Evolutionary conservation across 2,329 filamentous ascomycete genomes (phyloP).

Genomic region (Escovopsis sp.): DNA sequence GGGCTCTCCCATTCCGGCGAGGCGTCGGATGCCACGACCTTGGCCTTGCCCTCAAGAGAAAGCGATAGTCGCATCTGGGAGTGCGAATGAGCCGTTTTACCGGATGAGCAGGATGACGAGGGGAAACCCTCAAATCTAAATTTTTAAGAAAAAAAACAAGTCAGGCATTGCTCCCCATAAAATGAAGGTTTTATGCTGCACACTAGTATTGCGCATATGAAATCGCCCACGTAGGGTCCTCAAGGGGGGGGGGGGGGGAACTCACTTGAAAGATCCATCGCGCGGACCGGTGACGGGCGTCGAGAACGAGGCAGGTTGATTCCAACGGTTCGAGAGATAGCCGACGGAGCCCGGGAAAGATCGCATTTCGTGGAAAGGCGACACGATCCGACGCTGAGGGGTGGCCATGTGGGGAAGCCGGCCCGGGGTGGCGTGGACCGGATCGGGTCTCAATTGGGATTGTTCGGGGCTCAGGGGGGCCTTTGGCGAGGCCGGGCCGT

Average conservation of each 20-base stretch:
- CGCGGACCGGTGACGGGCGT: constrained; percentile 29
- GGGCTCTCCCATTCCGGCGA: constrained; percentile 43
- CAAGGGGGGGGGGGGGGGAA: no score
- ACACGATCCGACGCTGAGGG: constrained; percentile 13
- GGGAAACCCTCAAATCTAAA: constrained; percentile 30
- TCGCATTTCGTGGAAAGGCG: constrained; percentile 19
- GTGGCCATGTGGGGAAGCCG: constrained; percentile 5
- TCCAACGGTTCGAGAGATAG: constrained; percentile 44
- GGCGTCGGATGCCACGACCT: constrained; percentile 56
- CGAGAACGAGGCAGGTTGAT: constrained; percentile 35
- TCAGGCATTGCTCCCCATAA: background rate
- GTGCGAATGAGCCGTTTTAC: constrained; percentile 25
- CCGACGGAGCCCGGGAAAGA: constrained; percentile 31
- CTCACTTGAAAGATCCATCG: constrained; percentile 34
- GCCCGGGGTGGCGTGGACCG: constrained; percentile 13
- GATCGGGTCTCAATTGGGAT: constrained; percentile 12
- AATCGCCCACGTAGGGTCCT: background rate
- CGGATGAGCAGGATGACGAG: constrained; percentile 27
- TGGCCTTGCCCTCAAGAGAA: constrained; percentile 82
- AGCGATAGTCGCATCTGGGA: constrained; percentile 63
- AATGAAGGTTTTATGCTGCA: background rate
- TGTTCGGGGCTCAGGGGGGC: constrained; percentile 14
- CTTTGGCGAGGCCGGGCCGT: constrained; percentile 11
- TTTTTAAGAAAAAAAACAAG: background rate
- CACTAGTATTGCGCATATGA: background rate